A percentile compares a stretch with the other conserved stretches of the same genome.
These are phyloP conservation scores for Fallopia convolvulus DNA, from an alignment of 148 eudicot genomes.

Conservation along the genomic window DNA sequence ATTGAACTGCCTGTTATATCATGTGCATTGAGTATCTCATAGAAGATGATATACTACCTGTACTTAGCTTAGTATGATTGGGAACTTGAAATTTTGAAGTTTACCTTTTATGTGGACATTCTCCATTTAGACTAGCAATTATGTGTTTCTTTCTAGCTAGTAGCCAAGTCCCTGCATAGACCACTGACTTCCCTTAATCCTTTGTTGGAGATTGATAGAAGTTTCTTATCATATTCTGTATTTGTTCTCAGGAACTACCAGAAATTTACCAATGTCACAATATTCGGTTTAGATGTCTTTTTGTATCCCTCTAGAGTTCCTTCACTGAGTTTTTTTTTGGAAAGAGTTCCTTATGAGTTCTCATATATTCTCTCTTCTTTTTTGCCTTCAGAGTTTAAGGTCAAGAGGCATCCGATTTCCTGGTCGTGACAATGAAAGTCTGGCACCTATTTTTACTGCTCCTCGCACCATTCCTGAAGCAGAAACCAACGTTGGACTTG, in stretches of 20 bases:
- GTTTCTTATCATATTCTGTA: not conserved
- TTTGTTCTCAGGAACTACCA: not conserved
- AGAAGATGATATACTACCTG: not conserved
- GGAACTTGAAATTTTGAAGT: not conserved
- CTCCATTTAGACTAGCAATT: not conserved
- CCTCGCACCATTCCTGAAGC: slow-evolving; percentile 60
- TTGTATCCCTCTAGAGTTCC: not conserved
- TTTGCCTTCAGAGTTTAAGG: slow-evolving; percentile 58
- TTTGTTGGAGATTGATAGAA: not conserved
- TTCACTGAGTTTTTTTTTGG: too few relatives aligned
- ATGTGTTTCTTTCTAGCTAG: not conserved
- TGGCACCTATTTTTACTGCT: slow-evolving; percentile 90
- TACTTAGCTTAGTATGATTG: not conserved
- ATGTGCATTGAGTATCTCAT: not conserved
- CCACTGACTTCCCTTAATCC: not conserved
- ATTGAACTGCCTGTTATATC: not conserved
- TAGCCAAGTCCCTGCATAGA: not conserved
- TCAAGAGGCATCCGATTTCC: slow-evolving; percentile 94
- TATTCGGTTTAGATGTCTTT: not conserved
- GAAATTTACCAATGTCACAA: too few relatives aligned
- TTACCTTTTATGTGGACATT: not conserved
- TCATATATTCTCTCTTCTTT: slow-evolving; percentile 7
- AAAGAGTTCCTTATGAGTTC: not conserved
- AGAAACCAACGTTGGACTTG: slow-evolving; percentile 34
- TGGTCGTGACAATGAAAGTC: slow-evolving; percentile 90